phyloP scores from a whole-genome alignment of 495 filamentous ascomycete species.

The Podospora tetraspora region DNA sequence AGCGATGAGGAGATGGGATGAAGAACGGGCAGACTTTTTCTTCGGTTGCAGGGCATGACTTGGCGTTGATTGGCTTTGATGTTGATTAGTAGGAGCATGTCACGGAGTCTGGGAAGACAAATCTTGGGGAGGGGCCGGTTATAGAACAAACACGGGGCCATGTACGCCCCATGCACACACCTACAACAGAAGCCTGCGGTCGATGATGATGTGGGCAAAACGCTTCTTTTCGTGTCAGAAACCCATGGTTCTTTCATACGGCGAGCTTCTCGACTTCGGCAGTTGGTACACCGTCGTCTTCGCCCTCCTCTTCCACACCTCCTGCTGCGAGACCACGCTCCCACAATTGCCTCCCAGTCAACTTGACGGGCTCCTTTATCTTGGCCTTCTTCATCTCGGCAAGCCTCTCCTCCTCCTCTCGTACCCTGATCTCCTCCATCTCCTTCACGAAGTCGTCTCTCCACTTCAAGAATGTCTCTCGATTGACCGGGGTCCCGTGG shows the following conservation, averaged over 20 bases:
- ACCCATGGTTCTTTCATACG: constrained; percentile 36
- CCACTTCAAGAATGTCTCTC: constrained; percentile 81
- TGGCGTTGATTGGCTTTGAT: constrained; percentile 11
- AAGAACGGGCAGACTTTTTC: constrained; percentile 2
- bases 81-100: constrained; percentile 14
- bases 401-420: constrained; percentile 62
- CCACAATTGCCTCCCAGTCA: constrained; percentile 83
- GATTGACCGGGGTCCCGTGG: constrained; percentile 79
- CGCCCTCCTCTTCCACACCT: constrained; percentile 65
- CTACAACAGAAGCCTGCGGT: background rate
- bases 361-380: constrained; percentile 55
- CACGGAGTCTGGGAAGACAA: constrained; percentile 21
- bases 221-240: background rate
- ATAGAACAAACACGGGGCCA: constrained; percentile 1
- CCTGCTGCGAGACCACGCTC: constrained; percentile 72
- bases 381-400: constrained; percentile 70
- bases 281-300: constrained; percentile 42
- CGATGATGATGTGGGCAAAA: background rate
- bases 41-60: constrained; percentile 1
- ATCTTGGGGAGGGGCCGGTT: constrained; percentile 9
- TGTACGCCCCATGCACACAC: background rate
- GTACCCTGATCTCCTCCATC: constrained; percentile 62
- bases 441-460: constrained; percentile 70
- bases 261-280: constrained; percentile 64
- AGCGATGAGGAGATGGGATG: constrained; percentile 31